Percentiles rank a stretch among this genome's conserved stretches.
Evolutionary conservation across 2,329 filamentous ascomycete species (phyloP).

Genomic region (Ophiostoma fasciatum): DNA sequence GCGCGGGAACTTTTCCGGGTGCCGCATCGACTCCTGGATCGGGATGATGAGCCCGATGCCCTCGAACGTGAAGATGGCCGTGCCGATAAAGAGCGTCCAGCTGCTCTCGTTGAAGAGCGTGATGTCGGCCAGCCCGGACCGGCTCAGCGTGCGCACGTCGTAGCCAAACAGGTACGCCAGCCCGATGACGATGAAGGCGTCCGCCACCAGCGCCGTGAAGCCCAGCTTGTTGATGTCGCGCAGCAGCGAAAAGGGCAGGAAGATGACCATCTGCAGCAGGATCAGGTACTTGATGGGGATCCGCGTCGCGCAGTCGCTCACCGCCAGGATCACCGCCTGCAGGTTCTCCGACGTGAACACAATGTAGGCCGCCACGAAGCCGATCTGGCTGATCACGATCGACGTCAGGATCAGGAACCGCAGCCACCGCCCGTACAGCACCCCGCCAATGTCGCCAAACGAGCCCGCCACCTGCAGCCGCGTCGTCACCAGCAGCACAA

Average conservation of each 20-base stretch:
- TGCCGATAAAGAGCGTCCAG: constrained; percentile 97
- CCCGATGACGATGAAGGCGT: constrained; percentile 86
- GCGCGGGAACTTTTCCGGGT: constrained; percentile 76
- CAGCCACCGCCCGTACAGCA: constrained; percentile 85
- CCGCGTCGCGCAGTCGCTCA: constrained; percentile 70
- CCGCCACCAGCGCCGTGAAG: constrained; percentile 84
- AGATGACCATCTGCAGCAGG: constrained; percentile 87
- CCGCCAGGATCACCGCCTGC: constrained; percentile 85
- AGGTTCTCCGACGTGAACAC: constrained; percentile 95
- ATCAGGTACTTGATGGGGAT: constrained; percentile 86
- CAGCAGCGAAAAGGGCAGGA: constrained; percentile 84
- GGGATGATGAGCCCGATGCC: constrained; percentile 96
- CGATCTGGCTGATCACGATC: constrained; percentile 89
- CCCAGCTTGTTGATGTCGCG: constrained; percentile 96
- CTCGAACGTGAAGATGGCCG: constrained; percentile 97
- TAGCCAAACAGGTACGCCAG: constrained; percentile 93
- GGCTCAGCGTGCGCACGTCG: constrained; percentile 70
- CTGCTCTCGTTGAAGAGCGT: constrained; percentile 76
- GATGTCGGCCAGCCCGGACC: constrained; percentile 69
- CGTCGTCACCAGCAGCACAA: constrained; percentile 81
- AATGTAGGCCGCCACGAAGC: constrained; percentile 89
- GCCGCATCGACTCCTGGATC: constrained; percentile 92
- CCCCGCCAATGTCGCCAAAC: constrained; percentile 91
- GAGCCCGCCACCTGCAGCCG: constrained; percentile 80
- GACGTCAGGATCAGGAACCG: constrained; percentile 74